phyloP scores from a whole-genome alignment of 1,284 basidiomycete genomes.

The Trichosporon inkin region DNA sequence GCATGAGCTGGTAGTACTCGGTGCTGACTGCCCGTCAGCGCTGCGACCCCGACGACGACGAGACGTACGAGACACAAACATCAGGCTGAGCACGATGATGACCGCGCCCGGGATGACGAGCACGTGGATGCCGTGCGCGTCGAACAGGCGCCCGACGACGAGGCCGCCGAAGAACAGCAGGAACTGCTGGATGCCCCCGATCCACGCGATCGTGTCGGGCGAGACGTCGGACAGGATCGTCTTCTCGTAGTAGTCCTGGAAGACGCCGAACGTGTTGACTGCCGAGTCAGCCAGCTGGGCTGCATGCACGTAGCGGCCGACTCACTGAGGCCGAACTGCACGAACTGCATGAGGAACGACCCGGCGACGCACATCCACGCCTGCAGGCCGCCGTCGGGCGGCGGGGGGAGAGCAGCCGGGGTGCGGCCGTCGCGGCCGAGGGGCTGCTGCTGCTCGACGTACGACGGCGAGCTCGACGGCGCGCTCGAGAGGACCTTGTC shows the following conservation, averaged over 20 bases:
- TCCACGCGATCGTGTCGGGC: constrained; percentile 57
- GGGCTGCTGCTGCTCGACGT: no score
- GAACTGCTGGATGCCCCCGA: constrained; percentile 63
- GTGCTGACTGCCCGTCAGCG: constrained; percentile 53
- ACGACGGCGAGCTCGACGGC: no score
- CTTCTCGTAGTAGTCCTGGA: constrained; percentile 33
- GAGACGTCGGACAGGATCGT: constrained; percentile 20
- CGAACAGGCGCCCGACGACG: constrained; percentile 20
- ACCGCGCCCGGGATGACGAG: constrained; percentile 52
- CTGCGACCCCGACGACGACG: neutral
- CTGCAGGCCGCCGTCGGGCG: no score
- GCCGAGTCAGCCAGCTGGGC: neutral
- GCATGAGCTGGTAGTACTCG: constrained; percentile 57
- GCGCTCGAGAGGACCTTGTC: no score
- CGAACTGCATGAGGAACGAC: constrained; percentile 5
- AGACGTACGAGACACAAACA: constrained; percentile 5
- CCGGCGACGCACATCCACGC: no score
- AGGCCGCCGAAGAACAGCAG: constrained; percentile 53
- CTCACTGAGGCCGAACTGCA: constrained; percentile 17
- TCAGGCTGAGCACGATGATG: constrained; percentile 50
- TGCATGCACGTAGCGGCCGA: neutral
- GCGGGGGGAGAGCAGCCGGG: no score
- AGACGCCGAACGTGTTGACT: constrained; percentile 34
- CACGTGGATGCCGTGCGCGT: constrained; percentile 40
- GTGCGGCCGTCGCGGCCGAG: no score